Evolutionary conservation across 306 rosid genomes (phyloP), one percentile per base, ranked within the genome.

Genomic region (Carpinus fangiana): DNA sequence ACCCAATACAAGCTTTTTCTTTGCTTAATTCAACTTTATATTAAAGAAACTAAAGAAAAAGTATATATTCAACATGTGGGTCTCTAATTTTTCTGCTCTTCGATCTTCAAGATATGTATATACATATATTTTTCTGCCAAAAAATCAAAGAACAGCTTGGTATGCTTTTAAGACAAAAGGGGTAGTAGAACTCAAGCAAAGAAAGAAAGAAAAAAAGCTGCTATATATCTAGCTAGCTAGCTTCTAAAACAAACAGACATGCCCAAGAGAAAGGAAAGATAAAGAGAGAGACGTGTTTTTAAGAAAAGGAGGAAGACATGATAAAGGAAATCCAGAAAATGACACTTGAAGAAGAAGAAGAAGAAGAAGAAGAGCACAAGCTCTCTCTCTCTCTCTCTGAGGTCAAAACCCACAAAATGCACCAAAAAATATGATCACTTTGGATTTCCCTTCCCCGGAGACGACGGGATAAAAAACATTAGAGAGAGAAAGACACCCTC

Each of bases 391-490:
- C 70, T 43, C 73, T 78, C 80, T 73, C 60, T 73, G 4, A 36
- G 73, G 89, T 82, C 84, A 88, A 92, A 87, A 82, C 88, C 82
- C 81, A 75, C 59, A 71, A 70, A 70, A 34, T 70, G 82, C 70
- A 77, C 86, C 76, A 82, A 76, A 81, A 80, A 79, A 74, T 57
- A 65, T 70, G 80, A 80, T 72, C 57, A 73, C 72, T 74, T 86
- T 86, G 86, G 84, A 88, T 83, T 88, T 89, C 61, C 36, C 82
- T 85, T 82, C 78, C 60, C 89, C 94, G 88, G 71, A 81, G 87
- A 70, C 76, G 78, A 82, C 92, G 93, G 90, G 95, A 78, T 87
- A 87, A 74, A 92, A 90, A 83, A 76, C 66, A 51, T 62, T 86
- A 75, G 91, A 87, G 82, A 80, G 87, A 89, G 82, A 89, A 84